Base-by-base conservation (phyloP, 176 grass and related monocot species). In the Phyllostachys edulis region DNA sequence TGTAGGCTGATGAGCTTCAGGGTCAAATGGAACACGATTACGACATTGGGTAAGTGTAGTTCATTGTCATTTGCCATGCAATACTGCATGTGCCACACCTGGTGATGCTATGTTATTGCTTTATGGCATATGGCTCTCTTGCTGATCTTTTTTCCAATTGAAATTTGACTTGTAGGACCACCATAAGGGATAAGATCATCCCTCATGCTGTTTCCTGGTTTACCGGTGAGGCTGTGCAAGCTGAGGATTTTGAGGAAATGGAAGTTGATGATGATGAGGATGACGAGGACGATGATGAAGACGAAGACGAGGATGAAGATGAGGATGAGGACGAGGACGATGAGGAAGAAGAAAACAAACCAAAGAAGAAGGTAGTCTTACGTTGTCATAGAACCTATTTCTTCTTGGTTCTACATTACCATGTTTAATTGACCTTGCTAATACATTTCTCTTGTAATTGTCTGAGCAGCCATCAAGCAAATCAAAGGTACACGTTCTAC, bases 181-280 rank as follows among this genome's bases (percentile, higher is more conserved):
- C 94, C 49, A 91, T 97, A 89, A 97, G 88, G 83, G 94, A 97
- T 74, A 97, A 92, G 78, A 94, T 97, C 71, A 94, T 97, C 84
- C 94, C 94, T 36, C 94, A 92, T 81, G 94, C 90, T 70, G 90
- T 94, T 79, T 97, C 88, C 13, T 97, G 94, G 94, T 97, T 92
- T 82, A 92, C 92, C 5, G 92, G 90, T 20, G 94, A 97, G 80
- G 92, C 94, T 32, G 88, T 84, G 12, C 84, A 85, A 75, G 90
- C 42, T 27, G 90, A 92, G 5, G 94, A 94, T 74, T 92, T 91
- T 41, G 92, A 87, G 51, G 91, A 84, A 63, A 61, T 83, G 36
- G 90, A 82, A 23, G 90, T 83, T 24, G 92, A 57, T 0, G 92
- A 91, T 3, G 90, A 92, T 0, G 90, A 91, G 0, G 93, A 96